Evolutionary conservation across 306 rosid genomes (phyloP), one percentile per base, ranked within the genome.

Genomic region (Luffa acutangula): DNA sequence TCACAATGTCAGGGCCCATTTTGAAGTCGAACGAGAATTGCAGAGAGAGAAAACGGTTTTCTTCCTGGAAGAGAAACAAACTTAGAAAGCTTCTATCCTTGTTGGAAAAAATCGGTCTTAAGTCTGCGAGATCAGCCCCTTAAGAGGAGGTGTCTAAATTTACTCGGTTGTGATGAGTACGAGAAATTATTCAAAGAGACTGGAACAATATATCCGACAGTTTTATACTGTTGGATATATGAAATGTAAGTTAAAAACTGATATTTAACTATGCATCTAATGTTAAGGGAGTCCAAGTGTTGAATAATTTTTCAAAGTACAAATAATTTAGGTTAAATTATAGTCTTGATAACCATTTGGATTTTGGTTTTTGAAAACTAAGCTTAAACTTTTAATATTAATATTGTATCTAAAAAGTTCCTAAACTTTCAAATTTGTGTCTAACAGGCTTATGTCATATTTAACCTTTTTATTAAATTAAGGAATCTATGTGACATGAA

Each of bases 31-130:
- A 69, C 78, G 85, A 80, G 31, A 79, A 57, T 60, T 82, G 74
- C 21, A 73, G 37, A 18, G 77, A 82, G 53, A 71, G 81, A 51
- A 85, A 80, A 69, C 75, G 85, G 3, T 63, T 78, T 58, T 83
- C 73, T 82, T 46, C 25, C 82, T 78, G 81, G 82, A 88, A 83
- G 87, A 82, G 83, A 57, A 78, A 78, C 39, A 81, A 76, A 63
- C 83, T 82, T 15, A 79, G 49, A 84, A 86, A 78, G 78, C 76
- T 91, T 70, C 79, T 85, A 7, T 82, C 77, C 20, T 46, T 72
- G 21, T 48, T 72, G 25, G 20, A 42, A 13, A 72, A 72, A 25
- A 3, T 72, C 21, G 58, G 77, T 48, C 58, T 72, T 42, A 72
- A 20, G 51, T 42, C 34, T 53, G 8, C 75, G 17, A 42, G 53